Percentiles rank a stretch among this genome's conserved stretches.
Evolutionary conservation across 306 rosid species (phyloP).

Genomic region (Glycine latifolia): DNA sequence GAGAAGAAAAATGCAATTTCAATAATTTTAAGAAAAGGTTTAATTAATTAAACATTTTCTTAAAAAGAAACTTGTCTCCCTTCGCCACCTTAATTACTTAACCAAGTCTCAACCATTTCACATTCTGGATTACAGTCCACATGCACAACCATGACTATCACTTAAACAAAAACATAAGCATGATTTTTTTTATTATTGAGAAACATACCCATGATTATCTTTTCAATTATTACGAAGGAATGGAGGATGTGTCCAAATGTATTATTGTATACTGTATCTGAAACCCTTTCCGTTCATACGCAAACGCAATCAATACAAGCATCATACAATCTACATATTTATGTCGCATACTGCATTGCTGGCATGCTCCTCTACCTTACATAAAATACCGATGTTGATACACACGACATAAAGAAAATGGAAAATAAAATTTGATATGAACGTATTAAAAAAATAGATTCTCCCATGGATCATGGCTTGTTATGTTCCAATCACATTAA

Average conservation of each 20-base stretch:
- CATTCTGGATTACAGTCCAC: neutral
- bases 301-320: neutral
- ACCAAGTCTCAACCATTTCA: neutral
- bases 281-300: neutral
- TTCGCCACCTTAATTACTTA: neutral
- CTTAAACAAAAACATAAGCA: neutral
- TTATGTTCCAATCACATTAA: constrained; percentile 28
- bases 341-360: neutral
- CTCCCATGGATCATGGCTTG: constrained; percentile 27
- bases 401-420: neutral
- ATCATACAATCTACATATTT: neutral
- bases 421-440: neutral
- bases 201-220: neutral
- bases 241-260: neutral
- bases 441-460: constrained; percentile 22
- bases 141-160: neutral
- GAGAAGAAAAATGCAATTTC: too few relatives aligned
- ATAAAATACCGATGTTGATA: neutral
- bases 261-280: neutral
- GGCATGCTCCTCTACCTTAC: constrained; percentile 21
- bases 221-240: neutral
- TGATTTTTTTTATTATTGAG: neutral
- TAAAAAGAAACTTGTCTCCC: neutral
- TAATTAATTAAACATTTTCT: neutral
- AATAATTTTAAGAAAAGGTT: neutral